Percentiles rank a stretch among this genome's conserved stretches.
Conservation (phyloP, 2,329 filamentous ascomycete genomes). For the Phyllosticta citrichinensis region DNA sequence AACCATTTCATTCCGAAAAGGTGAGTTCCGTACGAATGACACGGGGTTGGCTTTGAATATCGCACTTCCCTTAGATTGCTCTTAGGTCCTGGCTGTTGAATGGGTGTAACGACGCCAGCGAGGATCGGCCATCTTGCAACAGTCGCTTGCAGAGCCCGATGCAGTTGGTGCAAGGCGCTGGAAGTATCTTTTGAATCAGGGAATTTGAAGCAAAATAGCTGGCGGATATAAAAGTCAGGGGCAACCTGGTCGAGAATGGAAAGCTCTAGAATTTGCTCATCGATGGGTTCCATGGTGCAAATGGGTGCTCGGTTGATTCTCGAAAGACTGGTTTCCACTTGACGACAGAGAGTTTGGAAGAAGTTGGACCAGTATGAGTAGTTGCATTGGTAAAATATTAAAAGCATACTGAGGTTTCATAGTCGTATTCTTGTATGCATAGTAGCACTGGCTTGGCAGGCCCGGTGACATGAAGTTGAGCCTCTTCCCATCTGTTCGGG, state of each 20-base stretch:
- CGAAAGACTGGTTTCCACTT: no score
- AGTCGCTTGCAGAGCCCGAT: background rate
- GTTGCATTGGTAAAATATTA: no score
- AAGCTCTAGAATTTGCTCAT: background rate
- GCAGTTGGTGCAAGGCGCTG: background rate
- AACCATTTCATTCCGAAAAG: background rate
- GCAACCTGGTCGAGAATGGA: background rate
- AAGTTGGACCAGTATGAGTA: no score
- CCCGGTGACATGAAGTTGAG: no score
- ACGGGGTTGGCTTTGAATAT: background rate
- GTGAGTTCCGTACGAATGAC: background rate
- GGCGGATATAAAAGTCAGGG: background rate
- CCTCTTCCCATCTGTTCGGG: no score
- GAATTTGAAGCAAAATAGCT: background rate
- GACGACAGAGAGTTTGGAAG: no score
- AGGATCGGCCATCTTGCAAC: background rate
- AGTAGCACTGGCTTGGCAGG: no score
- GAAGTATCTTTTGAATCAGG: background rate
- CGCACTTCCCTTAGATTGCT: background rate
- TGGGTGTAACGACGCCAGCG: background rate
- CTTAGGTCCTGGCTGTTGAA: background rate
- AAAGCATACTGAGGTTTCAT: no score
- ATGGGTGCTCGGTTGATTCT: no score
- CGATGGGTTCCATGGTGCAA: background rate
- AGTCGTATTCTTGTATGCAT: no score